phyloP scores from a whole-genome alignment of 768 basidiomycete genomes.

The Russula earlei region DNA sequence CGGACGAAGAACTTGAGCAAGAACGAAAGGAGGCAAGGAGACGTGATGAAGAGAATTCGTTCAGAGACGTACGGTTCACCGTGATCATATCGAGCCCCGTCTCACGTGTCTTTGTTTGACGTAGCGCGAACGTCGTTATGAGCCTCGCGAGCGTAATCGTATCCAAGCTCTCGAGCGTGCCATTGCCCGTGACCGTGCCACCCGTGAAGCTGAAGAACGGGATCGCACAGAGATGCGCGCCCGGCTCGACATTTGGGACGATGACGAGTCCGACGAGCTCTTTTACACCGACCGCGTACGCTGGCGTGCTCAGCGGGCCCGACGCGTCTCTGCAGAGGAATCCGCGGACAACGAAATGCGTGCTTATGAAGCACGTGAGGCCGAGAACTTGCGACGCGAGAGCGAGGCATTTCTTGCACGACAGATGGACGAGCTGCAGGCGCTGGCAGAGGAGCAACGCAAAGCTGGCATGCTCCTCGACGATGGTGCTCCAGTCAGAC shows the following conservation, averaged over 20 bases:
- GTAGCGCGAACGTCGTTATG: constrained; percentile 90
- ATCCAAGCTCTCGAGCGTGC: constrained; percentile 69
- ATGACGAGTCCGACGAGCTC: constrained; percentile 84
- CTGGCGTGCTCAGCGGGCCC: constrained; percentile 73
- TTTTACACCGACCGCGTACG: constrained; percentile 88
- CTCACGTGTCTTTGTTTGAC: neutral
- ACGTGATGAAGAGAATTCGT: constrained; percentile 75
- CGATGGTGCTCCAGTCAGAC: constrained; percentile 82
- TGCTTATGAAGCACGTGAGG: constrained; percentile 74
- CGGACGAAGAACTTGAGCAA: constrained; percentile 83
- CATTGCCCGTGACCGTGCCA: constrained; percentile 59
- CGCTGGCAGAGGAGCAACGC: constrained; percentile 81
- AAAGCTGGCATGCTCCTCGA: constrained; percentile 85
- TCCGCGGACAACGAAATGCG: constrained; percentile 79
- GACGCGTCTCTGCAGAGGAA: constrained; percentile 68
- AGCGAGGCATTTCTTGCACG: constrained; percentile 89
- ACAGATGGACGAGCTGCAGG: constrained; percentile 95
- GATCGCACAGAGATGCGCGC: constrained; percentile 73
- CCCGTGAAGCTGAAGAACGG: constrained; percentile 69
- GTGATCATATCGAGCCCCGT: neutral
- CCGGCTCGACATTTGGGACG: constrained; percentile 82
- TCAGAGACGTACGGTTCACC: constrained; percentile 62
- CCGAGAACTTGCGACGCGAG: constrained; percentile 78
- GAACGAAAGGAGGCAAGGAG: constrained; percentile 68
- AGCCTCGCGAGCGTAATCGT: constrained; percentile 77